Conservation (phyloP, 2,329 filamentous ascomycete species). For the Colletotrichum musae region DNA sequence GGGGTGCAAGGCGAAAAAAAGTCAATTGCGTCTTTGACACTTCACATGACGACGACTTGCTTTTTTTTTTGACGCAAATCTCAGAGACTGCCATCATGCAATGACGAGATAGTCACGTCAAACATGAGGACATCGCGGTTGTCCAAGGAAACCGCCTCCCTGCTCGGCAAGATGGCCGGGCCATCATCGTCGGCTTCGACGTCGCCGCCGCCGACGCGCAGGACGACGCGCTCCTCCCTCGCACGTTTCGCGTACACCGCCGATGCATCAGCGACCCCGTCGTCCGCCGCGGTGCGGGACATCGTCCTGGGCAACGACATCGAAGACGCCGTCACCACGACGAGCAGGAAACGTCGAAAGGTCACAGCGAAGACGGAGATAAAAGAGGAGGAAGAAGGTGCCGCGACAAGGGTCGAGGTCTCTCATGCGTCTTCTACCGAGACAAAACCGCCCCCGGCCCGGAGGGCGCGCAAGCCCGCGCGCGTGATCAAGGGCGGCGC, state of each 20-base stretch:
- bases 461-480: constrained; percentile 61
- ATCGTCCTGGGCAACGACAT: constrained; percentile 61
- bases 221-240: constrained; percentile 65
- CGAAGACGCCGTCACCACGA: constrained; percentile 64
- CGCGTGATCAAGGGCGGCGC: constrained; percentile 56
- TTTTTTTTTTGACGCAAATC: too few species aligned
- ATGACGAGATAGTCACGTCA: not conserved
- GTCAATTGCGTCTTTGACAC: constrained; percentile 8
- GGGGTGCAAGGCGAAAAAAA: not conserved
- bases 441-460: constrained; percentile 45
- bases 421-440: constrained; percentile 1
- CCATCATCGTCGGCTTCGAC: constrained; percentile 2
- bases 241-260: constrained; percentile 61
- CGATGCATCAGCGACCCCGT: constrained; percentile 44
- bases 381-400: constrained; percentile 48
- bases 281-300: constrained; percentile 1
- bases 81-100: not conserved
- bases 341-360: constrained; percentile 64
- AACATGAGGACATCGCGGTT: constrained; percentile 71
- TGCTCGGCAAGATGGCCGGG: constrained; percentile 59
- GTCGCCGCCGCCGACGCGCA: constrained; percentile 53
- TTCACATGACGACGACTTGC: not conserved
- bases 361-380: constrained; percentile 45
- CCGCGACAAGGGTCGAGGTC: constrained; percentile 45
- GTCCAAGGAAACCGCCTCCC: constrained; percentile 70